Evolutionary conservation across 2,329 filamentous ascomycete species (phyloP).

Genomic region (Truncatella angustata): DNA sequence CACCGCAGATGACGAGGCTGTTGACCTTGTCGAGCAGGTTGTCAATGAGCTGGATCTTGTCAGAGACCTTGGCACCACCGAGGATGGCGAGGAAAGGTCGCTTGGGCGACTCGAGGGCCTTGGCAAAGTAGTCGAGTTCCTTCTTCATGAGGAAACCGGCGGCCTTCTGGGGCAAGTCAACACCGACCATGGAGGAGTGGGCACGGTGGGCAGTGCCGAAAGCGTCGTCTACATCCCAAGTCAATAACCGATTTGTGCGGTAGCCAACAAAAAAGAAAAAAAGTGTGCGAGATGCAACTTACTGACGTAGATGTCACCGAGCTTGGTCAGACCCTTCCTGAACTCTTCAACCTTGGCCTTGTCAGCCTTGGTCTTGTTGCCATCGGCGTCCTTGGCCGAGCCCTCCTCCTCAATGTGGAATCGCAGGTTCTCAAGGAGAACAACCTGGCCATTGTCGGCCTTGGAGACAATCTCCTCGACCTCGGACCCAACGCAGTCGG

Average conservation of each 20-base stretch:
- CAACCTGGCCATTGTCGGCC: conserved; percentile 75
- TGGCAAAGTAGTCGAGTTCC: conserved; percentile 98
- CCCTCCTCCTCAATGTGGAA: conserved; percentile 99
- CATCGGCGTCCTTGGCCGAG: conserved; percentile 86
- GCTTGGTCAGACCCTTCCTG: conserved; percentile 88
- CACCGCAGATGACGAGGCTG: conserved; percentile 93
- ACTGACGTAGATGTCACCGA: conserved; percentile 98
- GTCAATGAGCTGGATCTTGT: conserved; percentile 99
- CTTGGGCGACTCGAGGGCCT: conserved; percentile 90
- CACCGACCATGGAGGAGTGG: conserved; percentile 98
- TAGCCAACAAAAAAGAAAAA: too few species aligned
- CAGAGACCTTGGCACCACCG: conserved; percentile 95
- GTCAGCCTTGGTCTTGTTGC: conserved; percentile 98
- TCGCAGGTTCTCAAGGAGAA: conserved; percentile 95
- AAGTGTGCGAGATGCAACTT: conserved; percentile 35
- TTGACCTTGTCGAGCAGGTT: conserved; percentile 98
- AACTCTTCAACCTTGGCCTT: conserved; percentile 90
- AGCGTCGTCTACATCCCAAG: conserved; percentile 73
- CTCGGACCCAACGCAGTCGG: conserved; percentile 86
- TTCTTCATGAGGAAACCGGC: conserved; percentile 99
- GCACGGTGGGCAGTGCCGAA: conserved; percentile 98
- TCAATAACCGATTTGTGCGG: too few species aligned
- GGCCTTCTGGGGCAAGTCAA: conserved; percentile 93
- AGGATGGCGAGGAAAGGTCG: conserved; percentile 98
- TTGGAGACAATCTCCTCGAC: conserved; percentile 87